These are phyloP conservation scores for Saccharum spontaneum DNA, from an alignment of 176 grass and related monocot species.

Conservation along the genomic window DNA sequence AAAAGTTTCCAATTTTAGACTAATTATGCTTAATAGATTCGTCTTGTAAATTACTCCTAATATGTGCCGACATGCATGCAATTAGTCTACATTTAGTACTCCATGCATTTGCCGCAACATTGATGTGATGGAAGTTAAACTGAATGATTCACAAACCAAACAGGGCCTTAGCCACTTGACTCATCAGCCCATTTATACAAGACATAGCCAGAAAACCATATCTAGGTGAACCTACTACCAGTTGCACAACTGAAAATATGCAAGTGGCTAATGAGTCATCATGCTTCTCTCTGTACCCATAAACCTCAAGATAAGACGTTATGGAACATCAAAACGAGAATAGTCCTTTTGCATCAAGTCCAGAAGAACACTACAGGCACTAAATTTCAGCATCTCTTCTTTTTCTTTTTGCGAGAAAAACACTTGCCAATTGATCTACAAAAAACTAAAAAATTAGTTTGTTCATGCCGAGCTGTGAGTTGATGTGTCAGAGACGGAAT, in stretches of 20 bases:
- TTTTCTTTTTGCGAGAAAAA: background rate
- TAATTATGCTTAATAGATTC: no score
- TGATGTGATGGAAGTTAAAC: no score
- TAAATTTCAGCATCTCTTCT: background rate
- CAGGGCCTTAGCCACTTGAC: background rate
- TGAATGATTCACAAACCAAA: no score
- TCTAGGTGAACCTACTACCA: constrained; percentile 22
- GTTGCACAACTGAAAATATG: constrained; percentile 5
- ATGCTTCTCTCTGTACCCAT: background rate
- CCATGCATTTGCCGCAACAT: no score
- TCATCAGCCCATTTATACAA: constrained; percentile 5
- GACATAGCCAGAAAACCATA: background rate
- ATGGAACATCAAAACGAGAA: background rate
- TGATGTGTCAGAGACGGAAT: constrained; percentile 22
- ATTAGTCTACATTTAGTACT: no score
- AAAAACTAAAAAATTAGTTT: background rate
- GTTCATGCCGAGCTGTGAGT: constrained; percentile 19
- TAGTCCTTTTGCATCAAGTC: background rate
- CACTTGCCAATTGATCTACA: background rate
- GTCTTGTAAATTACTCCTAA: no score
- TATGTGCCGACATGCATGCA: no score
- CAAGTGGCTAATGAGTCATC: constrained; percentile 1
- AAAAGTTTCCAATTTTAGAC: no score
- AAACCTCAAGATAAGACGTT: background rate
- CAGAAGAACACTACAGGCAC: background rate